phyloP scores from a whole-genome alignment of 2,329 filamentous ascomycete genomes.

The Microdochium bolleyi region DNA sequence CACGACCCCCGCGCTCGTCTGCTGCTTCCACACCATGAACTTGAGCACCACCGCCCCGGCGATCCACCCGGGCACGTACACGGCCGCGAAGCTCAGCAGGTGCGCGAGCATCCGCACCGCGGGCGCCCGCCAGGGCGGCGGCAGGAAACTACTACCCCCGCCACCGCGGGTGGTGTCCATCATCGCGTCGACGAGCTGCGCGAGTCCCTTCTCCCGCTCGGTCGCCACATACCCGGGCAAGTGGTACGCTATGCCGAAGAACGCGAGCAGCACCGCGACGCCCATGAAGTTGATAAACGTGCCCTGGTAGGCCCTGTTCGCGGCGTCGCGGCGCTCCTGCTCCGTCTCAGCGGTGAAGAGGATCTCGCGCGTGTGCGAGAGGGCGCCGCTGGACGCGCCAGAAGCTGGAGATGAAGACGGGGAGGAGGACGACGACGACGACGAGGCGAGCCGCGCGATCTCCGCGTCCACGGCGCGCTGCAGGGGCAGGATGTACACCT shows the following conservation, averaged over 20 bases:
- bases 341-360: constrained; percentile 69
- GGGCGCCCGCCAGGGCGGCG: constrained; percentile 75
- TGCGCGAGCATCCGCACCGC: constrained; percentile 68
- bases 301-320: constrained; percentile 64
- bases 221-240: constrained; percentile 78
- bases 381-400: too few species aligned
- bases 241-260: constrained; percentile 80
- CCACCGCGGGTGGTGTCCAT: constrained; percentile 72
- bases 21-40: constrained; percentile 52
- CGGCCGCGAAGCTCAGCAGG: constrained; percentile 69
- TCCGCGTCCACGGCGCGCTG: constrained; percentile 70
- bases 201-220: constrained; percentile 82
- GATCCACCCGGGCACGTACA: constrained; percentile 80
- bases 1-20: constrained; percentile 57
- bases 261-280: constrained; percentile 71
- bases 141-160: too few species aligned
- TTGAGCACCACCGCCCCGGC: constrained; percentile 61
- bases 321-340: constrained; percentile 55
- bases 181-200: constrained; percentile 84
- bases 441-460: constrained; percentile 55
- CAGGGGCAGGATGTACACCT: constrained; percentile 72
- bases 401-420: too few species aligned
- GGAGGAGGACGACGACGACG: too few species aligned
- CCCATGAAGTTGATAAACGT: constrained; percentile 68
- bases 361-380: constrained; percentile 46